These are phyloP conservation scores for Nowakowskiella sp. DNA, from an alignment of 192 early-diverging fungal genomes.

Conservation along the genomic window DNA sequence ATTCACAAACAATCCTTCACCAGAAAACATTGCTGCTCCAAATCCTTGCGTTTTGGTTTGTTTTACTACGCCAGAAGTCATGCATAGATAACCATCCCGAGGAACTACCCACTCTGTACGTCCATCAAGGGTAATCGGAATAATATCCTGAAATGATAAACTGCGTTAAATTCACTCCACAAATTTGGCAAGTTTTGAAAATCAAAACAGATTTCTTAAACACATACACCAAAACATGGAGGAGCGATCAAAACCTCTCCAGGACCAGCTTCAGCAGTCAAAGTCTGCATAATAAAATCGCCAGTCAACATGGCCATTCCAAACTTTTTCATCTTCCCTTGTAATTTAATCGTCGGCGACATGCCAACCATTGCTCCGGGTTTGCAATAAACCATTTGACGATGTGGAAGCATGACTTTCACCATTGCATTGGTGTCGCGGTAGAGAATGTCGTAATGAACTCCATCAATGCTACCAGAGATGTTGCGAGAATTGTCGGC, in stretches of 20 bases:
- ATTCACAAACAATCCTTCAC: slow-evolving; percentile 13
- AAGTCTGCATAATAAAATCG: not conserved
- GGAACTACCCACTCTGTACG: slow-evolving; percentile 10
- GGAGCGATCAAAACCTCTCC: too few species aligned
- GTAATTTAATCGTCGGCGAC: slow-evolving; percentile 6
- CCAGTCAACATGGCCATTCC: too few species aligned
- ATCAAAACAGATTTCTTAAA: not conserved
- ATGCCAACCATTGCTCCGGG: slow-evolving; percentile 10
- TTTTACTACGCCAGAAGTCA: slow-evolving; percentile 7
- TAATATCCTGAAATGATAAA: slow-evolving; percentile 3
- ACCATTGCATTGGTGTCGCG: slow-evolving; percentile 11
- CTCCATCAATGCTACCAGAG: slow-evolving; percentile 3
- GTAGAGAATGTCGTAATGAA: slow-evolving; percentile 9
- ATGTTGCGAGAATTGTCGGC: too few species aligned
- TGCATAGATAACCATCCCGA: slow-evolving; percentile 1
- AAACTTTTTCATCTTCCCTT: slow-evolving; percentile 9
- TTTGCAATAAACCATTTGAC: slow-evolving; percentile 1
- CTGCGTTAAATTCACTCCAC: slow-evolving; percentile 1
- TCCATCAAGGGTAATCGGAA: slow-evolving; percentile 7
- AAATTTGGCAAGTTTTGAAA: not conserved
- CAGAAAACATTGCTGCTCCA: slow-evolving; percentile 7
- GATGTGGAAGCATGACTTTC: slow-evolving; percentile 1
- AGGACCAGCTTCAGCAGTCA: too few species aligned
- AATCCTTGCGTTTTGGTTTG: slow-evolving; percentile 3
- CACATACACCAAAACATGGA: not conserved